Evolutionary conservation across 2,329 filamentous ascomycete species (phyloP).

Genomic region (Aureobasidium sp.): DNA sequence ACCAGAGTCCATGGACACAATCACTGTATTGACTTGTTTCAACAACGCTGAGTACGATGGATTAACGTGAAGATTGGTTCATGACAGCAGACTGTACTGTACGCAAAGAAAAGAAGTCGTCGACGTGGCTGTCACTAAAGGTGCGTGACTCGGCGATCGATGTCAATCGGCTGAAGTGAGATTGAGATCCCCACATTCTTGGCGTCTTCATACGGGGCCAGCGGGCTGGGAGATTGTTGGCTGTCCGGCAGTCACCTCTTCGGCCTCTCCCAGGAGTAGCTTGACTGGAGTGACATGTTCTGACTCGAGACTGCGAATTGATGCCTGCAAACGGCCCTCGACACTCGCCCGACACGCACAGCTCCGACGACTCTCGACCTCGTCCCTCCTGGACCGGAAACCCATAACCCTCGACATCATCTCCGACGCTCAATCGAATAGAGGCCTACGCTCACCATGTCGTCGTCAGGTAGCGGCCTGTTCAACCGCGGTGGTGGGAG

Average conservation of each 20-base stretch:
- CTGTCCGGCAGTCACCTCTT: neutral
- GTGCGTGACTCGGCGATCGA: neutral
- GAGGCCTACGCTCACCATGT: neutral
- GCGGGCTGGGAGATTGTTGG: neutral
- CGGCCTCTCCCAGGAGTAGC: neutral
- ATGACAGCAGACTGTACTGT: neutral
- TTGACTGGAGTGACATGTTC: neutral
- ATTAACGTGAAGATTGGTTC: neutral
- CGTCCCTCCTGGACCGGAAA: neutral
- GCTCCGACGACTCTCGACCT: neutral
- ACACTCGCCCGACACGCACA: neutral
- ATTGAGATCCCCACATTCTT: constrained; percentile 5
- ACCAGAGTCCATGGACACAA: neutral
- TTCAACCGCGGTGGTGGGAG: constrained; percentile 27
- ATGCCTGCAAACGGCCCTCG: neutral
- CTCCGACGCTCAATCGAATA: neutral
- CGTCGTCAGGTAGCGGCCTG: constrained; percentile 28
- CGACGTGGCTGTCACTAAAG: neutral
- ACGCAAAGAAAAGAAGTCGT: neutral
- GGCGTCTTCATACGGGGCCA: neutral
- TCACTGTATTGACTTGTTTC: neutral
- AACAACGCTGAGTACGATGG: neutral
- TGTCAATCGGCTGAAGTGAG: neutral
- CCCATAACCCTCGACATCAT: neutral
- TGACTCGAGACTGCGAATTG: neutral